Base-by-base conservation (phyloP, 1,284 basidiomycete genomes). In the Apiotrichum montevideense region DNA sequence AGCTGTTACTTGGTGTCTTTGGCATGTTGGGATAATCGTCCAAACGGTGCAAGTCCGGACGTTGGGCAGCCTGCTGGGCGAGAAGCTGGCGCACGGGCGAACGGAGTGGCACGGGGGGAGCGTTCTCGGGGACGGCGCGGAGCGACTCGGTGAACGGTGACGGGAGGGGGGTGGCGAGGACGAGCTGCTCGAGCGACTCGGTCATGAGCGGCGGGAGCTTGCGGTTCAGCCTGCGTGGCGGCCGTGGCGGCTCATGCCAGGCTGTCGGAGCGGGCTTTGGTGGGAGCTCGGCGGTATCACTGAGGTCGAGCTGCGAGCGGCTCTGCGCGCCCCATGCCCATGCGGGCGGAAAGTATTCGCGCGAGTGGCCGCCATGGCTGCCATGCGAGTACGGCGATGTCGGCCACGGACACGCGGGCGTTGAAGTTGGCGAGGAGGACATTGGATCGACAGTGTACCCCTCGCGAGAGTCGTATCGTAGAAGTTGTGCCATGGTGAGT, bases 121-220 rank as follows among this genome's bases (percentile, higher is more conserved):
- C 42, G 21, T 54, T 53, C 46, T 55, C 53, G 9, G 53, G 57
- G 3, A 55, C 53, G 2, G 46, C 4, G 15, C 45, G 37, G 5
- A 55, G 53, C 21, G 43, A 6, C n/a, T 37, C 40, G 15, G 33
- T n/a, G 52, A 32, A 51, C 9, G 46, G 54, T 3, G 29, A 29
- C 13, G 44, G 47, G 34, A 53, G 52, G 41, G 56, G 54, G n/a
- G 35, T 6, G 9, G 46, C 11, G 35, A 15, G 13, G 11, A 56
- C 61, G 4, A 72, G 63, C 13, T 57, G 48, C 52, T 69, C 67
- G 7, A 72, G 62, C 2, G 61, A 64, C 52, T 70, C 69, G 1
- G 70, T 70, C 46, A 65, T 55, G 13, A 57, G 55, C 13, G 66
- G 66, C 1, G 70, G 67, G 15, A 69, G 57, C 54, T 68, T 67